A percentile compares a stretch with the other conserved stretches of the same genome.
phyloP scores from a whole-genome alignment of 2,329 filamentous ascomycete species.

The Coleophoma cylindrospora region DNA sequence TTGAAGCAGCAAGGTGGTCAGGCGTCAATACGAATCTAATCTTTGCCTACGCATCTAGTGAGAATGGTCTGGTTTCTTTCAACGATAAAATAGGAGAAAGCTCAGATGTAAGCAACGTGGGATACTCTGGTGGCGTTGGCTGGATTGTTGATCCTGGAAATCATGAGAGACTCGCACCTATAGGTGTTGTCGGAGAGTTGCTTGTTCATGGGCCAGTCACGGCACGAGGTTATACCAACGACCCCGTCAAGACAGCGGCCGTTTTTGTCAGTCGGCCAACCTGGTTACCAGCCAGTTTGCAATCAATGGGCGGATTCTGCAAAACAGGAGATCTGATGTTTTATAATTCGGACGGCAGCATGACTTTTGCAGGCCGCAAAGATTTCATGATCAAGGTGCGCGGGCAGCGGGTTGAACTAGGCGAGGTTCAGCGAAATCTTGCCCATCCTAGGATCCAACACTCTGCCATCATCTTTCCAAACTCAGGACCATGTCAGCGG shows the following conservation, averaged over 20 bases:
- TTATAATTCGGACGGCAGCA: slow-evolving; percentile 55
- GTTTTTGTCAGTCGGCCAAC: slow-evolving; percentile 42
- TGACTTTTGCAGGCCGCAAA: slow-evolving; percentile 77
- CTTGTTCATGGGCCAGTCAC: slow-evolving; percentile 43
- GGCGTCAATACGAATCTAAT: neutral
- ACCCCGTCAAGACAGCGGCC: slow-evolving; percentile 48
- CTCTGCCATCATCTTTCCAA: slow-evolving; percentile 4
- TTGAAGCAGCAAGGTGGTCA: neutral
- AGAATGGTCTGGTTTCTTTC: neutral
- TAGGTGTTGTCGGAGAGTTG: slow-evolving; percentile 9
- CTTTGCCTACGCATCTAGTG: neutral
- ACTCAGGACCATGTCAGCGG: neutral
- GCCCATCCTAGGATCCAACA: too few relatives aligned
- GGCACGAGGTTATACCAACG: slow-evolving; percentile 53
- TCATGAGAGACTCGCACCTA: slow-evolving; percentile 5
- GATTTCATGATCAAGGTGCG: slow-evolving; percentile 74
- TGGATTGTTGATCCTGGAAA: slow-evolving; percentile 29
- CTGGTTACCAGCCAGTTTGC: neutral
- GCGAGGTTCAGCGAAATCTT: slow-evolving; percentile 65
- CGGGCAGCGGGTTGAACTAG: slow-evolving; percentile 74
- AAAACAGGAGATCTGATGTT: slow-evolving; percentile 64
- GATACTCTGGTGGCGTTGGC: neutral
- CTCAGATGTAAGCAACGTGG: neutral
- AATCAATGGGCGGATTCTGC: neutral
- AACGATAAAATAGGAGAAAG: neutral